Percentiles rank a stretch among this genome's conserved stretches.
Conservation (phyloP, 1,284 basidiomycete genomes). For the Mycena sp. region DNA sequence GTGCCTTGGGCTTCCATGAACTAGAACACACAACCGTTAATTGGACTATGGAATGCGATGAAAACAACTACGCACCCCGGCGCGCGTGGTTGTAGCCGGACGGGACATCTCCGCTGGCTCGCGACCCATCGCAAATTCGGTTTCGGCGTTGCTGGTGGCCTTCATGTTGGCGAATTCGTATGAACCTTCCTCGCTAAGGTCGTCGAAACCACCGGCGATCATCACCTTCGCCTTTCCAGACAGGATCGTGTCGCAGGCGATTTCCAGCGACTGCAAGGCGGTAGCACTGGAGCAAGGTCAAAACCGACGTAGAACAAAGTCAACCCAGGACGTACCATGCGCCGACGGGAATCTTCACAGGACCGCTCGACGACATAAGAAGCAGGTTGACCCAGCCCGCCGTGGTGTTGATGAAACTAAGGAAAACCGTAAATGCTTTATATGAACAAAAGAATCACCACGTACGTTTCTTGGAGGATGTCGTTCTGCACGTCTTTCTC, state of each 20-base stretch:
- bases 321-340: constrained; percentile 77
- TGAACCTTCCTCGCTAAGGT: constrained; percentile 96
- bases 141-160: constrained; percentile 96
- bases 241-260: constrained; percentile 95
- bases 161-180: constrained; percentile 99
- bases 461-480: constrained; percentile 96
- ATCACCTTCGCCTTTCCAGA: constrained; percentile 98
- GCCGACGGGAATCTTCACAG: constrained; percentile 98
- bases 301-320: not conserved
- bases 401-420: constrained; percentile 95
- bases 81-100: constrained; percentile 94
- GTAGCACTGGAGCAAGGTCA: constrained; percentile 75
- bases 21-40: constrained; percentile 48
- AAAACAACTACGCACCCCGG: constrained; percentile 70
- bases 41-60: constrained; percentile 10
- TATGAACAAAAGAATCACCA: constrained; percentile 39
- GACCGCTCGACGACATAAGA: constrained; percentile 93
- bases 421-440: constrained; percentile 33
- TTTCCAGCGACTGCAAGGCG: constrained; percentile 96
- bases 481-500: constrained; percentile 99
- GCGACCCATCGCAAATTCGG: constrained; percentile 97
- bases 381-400: constrained; percentile 98
- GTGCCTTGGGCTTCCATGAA: constrained; percentile 99
- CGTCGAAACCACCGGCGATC: constrained; percentile 98
- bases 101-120: constrained; percentile 99